Evolutionary conservation across 495 filamentous ascomycete species (phyloP).

Genomic region (Gamarada debralockiae): DNA sequence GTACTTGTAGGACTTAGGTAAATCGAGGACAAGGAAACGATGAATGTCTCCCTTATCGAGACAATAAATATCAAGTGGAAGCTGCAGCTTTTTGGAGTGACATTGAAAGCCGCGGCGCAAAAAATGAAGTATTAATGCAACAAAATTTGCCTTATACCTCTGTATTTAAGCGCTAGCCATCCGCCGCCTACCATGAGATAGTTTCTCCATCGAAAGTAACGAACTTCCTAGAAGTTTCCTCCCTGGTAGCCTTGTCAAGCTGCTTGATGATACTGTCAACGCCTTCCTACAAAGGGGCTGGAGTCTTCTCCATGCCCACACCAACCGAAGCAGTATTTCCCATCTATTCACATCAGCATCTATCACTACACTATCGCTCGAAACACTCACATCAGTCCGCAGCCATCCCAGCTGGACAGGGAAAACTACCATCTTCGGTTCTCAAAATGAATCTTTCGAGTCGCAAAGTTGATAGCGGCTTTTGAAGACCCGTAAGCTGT

Average conservation of each 20-base stretch:
- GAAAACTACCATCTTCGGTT: slow-evolving; percentile 31
- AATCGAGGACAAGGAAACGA: too few relatives aligned
- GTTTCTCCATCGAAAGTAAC: slow-evolving; percentile 4
- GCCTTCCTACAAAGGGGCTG: slow-evolving; percentile 11
- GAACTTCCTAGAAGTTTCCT: slow-evolving; percentile 18
- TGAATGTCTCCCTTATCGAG: too few relatives aligned
- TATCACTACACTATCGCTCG: not conserved
- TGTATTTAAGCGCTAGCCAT: too few relatives aligned
- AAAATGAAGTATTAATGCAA: too few relatives aligned
- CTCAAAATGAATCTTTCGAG: slow-evolving; percentile 35
- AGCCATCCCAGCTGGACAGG: slow-evolving; percentile 34
- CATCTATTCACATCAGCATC: slow-evolving; percentile 2
- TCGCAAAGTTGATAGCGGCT: slow-evolving; percentile 35
- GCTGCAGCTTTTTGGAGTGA: too few relatives aligned
- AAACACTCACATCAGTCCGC: too few relatives aligned
- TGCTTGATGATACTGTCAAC: slow-evolving; percentile 13
- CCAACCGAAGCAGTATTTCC: slow-evolving; percentile 6
- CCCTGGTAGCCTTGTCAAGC: slow-evolving; percentile 16
- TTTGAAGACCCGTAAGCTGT: slow-evolving; percentile 36
- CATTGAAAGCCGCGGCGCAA: too few relatives aligned
- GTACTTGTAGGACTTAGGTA: too few relatives aligned
- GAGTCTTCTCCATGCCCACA: slow-evolving; percentile 10
- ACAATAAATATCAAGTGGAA: too few relatives aligned
- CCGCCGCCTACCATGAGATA: slow-evolving; percentile 8
- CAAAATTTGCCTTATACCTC: too few relatives aligned